These are phyloP conservation scores for Jamesozyma spencerorum DNA, from an alignment of 805 yeast genomes.

Conservation along the genomic window DNA sequence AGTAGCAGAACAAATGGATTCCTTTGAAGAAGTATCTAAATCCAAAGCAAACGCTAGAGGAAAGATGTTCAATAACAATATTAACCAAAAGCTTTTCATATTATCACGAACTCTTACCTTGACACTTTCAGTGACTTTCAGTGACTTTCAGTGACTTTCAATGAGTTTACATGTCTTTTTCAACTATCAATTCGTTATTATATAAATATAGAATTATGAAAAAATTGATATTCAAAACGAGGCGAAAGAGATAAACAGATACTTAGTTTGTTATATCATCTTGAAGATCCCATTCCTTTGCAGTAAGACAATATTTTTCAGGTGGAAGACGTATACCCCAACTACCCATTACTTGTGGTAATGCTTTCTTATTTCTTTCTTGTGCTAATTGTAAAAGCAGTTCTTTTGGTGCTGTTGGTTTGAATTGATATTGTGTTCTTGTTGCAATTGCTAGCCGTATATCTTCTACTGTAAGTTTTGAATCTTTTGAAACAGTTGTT, in stretches of 20 bases:
- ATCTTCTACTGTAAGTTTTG: conserved; percentile 76
- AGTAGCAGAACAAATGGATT: conserved; percentile 49
- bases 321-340: conserved; percentile 95
- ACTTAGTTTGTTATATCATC: too few species aligned
- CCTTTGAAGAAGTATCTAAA: conserved; percentile 33
- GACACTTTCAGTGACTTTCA: too few species aligned
- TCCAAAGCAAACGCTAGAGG: conserved; percentile 32
- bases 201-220: too few species aligned
- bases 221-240: too few species aligned
- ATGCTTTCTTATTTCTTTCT: conserved; percentile 79
- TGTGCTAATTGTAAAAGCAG: conserved; percentile 80
- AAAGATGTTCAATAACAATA: too few species aligned
- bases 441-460: conserved; percentile 88
- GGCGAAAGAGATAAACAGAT: neutral
- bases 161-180: too few species aligned
- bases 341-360: conserved; percentile 84
- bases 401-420: conserved; percentile 88
- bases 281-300: conserved; percentile 23
- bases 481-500: conserved; percentile 8
- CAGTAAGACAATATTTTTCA: conserved; percentile 90
- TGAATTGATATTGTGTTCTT: conserved; percentile 89
- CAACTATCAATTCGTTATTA: too few species aligned
- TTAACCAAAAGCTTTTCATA: too few species aligned
- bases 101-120: too few species aligned
- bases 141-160: too few species aligned